A percentile compares a stretch with the other conserved stretches of the same genome.
These are phyloP conservation scores for Cladosporium cucumerinum DNA, from an alignment of 2,329 filamentous ascomycete genomes.

Conservation along the genomic window DNA sequence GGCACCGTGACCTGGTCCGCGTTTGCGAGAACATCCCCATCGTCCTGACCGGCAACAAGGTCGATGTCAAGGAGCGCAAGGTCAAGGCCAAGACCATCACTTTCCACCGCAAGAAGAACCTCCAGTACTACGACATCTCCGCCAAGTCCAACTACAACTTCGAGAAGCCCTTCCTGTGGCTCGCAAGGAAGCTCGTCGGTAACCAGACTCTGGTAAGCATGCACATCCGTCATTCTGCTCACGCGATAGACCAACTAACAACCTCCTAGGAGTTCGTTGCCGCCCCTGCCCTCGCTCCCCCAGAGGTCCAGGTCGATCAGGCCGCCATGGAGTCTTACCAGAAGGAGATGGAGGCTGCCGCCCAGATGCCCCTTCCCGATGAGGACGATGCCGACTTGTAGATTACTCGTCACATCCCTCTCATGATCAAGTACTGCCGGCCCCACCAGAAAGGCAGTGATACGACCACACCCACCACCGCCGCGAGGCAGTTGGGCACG, in stretches of 20 bases:
- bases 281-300: constrained; percentile 88
- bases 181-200: constrained; percentile 95
- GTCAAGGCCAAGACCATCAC: constrained; percentile 99
- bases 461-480: constrained; percentile 5
- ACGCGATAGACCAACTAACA: constrained; percentile 27
- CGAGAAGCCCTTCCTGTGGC: constrained; percentile 99
- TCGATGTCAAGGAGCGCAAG: constrained; percentile 99
- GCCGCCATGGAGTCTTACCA: constrained; percentile 76
- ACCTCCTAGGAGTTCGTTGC: constrained; percentile 82
- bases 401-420: constrained; percentile 9
- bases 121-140: constrained; percentile 99
- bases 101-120: constrained; percentile 99
- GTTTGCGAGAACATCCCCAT: constrained; percentile 99
- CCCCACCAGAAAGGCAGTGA: not conserved
- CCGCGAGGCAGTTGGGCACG: constrained; percentile 7
- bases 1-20: constrained; percentile 98
- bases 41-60: constrained; percentile 98
- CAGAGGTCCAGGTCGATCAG: constrained; percentile 85
- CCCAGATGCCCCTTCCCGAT: constrained; percentile 81
- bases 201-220: constrained; percentile 74
- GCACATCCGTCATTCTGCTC: not conserved
- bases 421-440: not conserved
- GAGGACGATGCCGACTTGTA: constrained; percentile 77
- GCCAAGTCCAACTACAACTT: constrained; percentile 99
- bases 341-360: constrained; percentile 82